Evolutionary conservation across 23 red algal species (phyloP).

Genomic region (Gracilaria gracilis): DNA sequence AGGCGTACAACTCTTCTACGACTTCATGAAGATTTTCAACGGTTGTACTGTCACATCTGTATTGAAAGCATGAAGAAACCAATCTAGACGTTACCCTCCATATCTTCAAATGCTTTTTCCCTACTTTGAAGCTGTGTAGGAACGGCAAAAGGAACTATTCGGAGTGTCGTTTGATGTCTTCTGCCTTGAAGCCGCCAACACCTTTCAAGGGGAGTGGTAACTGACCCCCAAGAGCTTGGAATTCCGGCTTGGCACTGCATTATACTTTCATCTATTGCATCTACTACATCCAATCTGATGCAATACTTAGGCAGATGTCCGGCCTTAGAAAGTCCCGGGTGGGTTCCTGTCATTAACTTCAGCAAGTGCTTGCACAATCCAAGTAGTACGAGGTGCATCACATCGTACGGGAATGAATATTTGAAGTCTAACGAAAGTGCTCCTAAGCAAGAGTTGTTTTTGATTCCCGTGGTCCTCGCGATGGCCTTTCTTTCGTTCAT

Average conservation of each 20-base stretch:
- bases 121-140: neutral
- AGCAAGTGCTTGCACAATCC: neutral
- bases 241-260: neutral
- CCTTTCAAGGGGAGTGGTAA: neutral
- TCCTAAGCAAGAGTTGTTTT: neutral
- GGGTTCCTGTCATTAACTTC: neutral
- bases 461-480: neutral
- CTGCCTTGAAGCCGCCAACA: neutral
- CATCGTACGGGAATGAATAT: slow-evolving; percentile 12
- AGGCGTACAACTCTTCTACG: slow-evolving; percentile 1
- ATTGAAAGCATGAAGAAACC: neutral
- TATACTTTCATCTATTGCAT: neutral
- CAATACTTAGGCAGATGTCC: too few relatives aligned
- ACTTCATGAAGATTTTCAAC: neutral
- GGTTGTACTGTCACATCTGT: neutral
- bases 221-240: neutral
- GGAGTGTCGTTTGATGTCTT: neutral
- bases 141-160: neutral
- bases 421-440: neutral
- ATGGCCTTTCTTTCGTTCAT: neutral
- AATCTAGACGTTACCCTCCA: neutral
- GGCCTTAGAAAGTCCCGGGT: neutral
- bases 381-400: neutral
- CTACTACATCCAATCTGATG: neutral
- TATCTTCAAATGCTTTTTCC: neutral